Evolutionary conservation across 805 yeast species (phyloP).

Genomic region (Metschnikowia borealis): DNA sequence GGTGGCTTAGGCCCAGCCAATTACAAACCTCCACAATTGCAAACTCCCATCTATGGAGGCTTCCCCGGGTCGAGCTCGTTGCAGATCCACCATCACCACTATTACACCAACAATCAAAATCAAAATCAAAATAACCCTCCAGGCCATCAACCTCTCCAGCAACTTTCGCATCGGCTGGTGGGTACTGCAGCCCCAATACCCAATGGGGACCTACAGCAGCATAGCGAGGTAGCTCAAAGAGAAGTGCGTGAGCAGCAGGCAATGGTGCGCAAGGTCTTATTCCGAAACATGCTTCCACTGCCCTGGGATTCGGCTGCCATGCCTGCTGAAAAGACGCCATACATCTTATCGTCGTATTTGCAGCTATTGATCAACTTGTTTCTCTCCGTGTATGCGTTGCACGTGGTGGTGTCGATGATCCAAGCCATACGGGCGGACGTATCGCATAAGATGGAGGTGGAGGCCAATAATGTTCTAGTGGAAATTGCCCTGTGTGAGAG

Average conservation of each 20-base stretch:
- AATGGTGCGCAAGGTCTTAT: background rate
- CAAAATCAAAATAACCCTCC: conserved; percentile 26
- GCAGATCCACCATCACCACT: conserved; percentile 46
- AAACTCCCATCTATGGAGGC: background rate
- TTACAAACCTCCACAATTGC: background rate
- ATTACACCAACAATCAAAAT: conserved; percentile 22
- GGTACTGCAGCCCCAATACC: background rate
- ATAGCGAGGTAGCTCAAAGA: background rate
- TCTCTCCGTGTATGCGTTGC: conserved; percentile 43
- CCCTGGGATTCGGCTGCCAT: conserved; percentile 55
- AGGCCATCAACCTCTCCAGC: background rate
- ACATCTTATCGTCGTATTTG: conserved; percentile 56
- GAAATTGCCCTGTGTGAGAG: conserved; percentile 54
- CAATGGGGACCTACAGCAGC: background rate
- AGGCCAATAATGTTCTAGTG: conserved; percentile 40
- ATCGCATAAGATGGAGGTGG: conserved; percentile 45
- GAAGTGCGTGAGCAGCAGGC: background rate
- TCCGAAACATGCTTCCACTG: conserved; percentile 38
- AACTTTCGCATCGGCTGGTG: background rate
- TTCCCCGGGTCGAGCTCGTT: conserved; percentile 5
- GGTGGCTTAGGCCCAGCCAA: background rate
- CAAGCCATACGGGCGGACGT: conserved; percentile 54
- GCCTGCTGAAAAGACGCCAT: conserved; percentile 53
- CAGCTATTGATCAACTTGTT: conserved; percentile 51
- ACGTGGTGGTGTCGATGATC: conserved; percentile 42